Evolutionary conservation across 2,329 filamentous ascomycete genomes (phyloP), one percentile per base, ranked within the genome.

Genomic region (Drechmeria coniospora): DNA sequence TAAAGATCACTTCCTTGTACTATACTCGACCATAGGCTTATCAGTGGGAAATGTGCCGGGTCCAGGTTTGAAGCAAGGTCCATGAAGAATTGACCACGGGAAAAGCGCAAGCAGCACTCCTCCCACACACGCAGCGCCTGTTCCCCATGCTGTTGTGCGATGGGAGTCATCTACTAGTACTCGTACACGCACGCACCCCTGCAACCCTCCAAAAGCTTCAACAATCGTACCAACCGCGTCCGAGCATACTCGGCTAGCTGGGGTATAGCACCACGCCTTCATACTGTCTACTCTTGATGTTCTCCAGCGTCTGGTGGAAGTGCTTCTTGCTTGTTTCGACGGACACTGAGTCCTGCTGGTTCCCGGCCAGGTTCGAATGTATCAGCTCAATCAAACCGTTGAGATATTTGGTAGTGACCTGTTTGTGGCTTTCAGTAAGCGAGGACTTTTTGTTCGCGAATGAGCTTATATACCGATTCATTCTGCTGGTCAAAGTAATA

Each of bases 401-500:
- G 36, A 98, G 69, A 51, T 95, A 98, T 56, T 95, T 95, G 3
- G 79, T 94, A 5, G 90, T 98, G 21, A 98, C 67, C 67, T 72
- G 32, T 21, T 27, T 49, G 35, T 47, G 36, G 22, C n/a, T n/a
- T n/a, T 28, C 8, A 8, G 8, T 25, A 8, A 18, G 9, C 11
- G 16, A 13, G n/a, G 15, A 17, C 22, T 11, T 18, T 13, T 21
- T 13, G 15, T 10, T 10, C 8, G 23, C n/a, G 13, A n/a, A 21
- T n/a, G 12, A 16, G 6, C 2, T 13, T 18, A 47, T 65, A 46
- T 50, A 71, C 90, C 39, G 86, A 86, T 57, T 98, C 90, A 54
- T 98, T 98, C 50, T 93, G 83, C 53, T 98, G 87, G 54, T 98
- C 90, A 59, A 94, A 98, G 61, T 95, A 98, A 55, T 98, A 98